Evolutionary conservation across 306 rosid genomes (phyloP).

Genomic region (Inga laurina): DNA sequence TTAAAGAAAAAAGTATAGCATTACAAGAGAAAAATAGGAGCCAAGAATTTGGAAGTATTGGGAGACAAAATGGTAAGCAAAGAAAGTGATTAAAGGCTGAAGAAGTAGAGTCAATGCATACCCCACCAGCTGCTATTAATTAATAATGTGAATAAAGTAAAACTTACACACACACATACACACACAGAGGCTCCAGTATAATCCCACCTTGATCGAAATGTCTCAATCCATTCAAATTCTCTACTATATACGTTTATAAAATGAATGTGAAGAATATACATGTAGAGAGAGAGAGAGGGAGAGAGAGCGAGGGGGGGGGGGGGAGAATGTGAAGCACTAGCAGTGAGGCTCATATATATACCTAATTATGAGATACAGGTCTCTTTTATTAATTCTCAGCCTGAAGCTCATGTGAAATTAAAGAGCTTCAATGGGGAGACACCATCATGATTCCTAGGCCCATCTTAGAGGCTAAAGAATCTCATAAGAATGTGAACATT

Average conservation of each 20-base stretch:
- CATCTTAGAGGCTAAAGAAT: constrained; percentile 20
- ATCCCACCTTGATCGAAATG: not conserved
- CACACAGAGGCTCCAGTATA: not conserved
- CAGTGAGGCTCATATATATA: too few species aligned
- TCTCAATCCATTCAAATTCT: not conserved
- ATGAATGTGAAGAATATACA: too few species aligned
- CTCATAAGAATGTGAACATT: not conserved
- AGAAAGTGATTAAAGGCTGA: not conserved
- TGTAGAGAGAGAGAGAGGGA: too few species aligned
- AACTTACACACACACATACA: not conserved
- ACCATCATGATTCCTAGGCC: constrained; percentile 54
- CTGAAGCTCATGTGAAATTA: not conserved
- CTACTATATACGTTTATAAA: not conserved
- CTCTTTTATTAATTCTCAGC: not conserved
- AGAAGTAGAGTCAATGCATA: not conserved
- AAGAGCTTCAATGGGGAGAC: constrained; percentile 46
- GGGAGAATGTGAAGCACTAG: too few species aligned
- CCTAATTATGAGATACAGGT: too few species aligned
- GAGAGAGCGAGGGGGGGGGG: too few species aligned
- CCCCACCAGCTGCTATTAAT: not conserved
- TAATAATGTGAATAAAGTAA: not conserved
- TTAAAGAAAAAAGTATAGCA: too few species aligned
- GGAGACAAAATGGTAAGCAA: not conserved
- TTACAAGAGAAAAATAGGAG: too few species aligned
- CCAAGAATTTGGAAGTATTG: not conserved